Percentiles rank a stretch among this genome's conserved stretches.
Evolutionary conservation across 2,329 filamentous ascomycete species (phyloP).

Genomic region (Pseudogymnoascus sp.): DNA sequence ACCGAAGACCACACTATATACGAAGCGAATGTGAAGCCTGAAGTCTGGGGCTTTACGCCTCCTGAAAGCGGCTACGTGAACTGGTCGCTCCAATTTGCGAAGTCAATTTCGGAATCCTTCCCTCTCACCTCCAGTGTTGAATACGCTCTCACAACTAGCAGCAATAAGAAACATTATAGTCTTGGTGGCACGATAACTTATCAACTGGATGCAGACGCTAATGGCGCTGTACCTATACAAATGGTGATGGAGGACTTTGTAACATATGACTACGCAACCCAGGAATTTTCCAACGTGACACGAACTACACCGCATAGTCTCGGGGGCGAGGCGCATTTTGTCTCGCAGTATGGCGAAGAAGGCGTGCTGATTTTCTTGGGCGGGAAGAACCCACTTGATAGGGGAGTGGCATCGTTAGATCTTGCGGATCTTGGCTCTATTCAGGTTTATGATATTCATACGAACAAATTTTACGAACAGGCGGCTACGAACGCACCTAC

Average conservation of each 20-base stretch:
- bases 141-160: not conserved
- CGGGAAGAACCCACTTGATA: conserved; percentile 6
- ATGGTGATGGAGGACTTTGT: conserved; percentile 11
- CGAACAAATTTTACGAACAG: conserved; percentile 9
- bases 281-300: conserved; percentile 10
- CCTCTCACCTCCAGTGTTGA: not conserved
- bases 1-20: not conserved
- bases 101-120: conserved; percentile 8
- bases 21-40: not conserved
- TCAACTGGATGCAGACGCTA: not conserved
- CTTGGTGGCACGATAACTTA: conserved; percentile 4
- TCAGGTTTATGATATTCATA: conserved; percentile 13
- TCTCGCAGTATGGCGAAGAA: conserved; percentile 13
- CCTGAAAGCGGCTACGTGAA: conserved; percentile 1
- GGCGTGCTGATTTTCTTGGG: conserved; percentile 14
- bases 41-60: conserved; percentile 12
- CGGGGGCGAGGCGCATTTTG: conserved; percentile 10
- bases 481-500: conserved; percentile 10
- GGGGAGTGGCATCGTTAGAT: not conserved
- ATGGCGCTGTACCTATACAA: not conserved
- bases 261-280: conserved; percentile 9
- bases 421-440: conserved; percentile 6
- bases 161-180: not conserved
- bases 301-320: not conserved
- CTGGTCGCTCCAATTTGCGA: conserved; percentile 9